phyloP scores from a whole-genome alignment of 495 filamentous ascomycete species.

The Penicillium parvum region DNA sequence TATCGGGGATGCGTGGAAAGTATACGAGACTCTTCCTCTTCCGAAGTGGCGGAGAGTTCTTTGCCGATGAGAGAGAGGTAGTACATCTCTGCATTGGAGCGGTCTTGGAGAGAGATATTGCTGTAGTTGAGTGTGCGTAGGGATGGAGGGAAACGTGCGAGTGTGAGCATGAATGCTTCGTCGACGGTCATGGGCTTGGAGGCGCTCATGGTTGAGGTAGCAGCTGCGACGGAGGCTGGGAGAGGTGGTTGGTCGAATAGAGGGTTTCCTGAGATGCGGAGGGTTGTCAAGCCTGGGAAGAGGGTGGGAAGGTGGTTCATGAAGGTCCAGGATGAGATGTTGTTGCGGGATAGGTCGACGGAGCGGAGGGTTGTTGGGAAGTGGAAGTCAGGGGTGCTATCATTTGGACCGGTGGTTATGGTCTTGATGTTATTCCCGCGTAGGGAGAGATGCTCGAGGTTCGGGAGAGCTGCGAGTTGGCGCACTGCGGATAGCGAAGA shows the following conservation, averaged over 20 bases:
- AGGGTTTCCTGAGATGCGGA: conserved; percentile 82
- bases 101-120: conserved; percentile 63
- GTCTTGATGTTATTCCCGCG: conserved; percentile 41
- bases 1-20: conserved; percentile 65
- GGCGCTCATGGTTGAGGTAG: conserved; percentile 11
- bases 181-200: conserved; percentile 53
- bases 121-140: conserved; percentile 76
- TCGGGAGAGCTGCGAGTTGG: conserved; percentile 51
- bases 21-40: conserved; percentile 48
- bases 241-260: conserved; percentile 60
- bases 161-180: conserved; percentile 79
- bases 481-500: conserved; percentile 53
- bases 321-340: conserved; percentile 63
- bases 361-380: conserved; percentile 47
- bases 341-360: conserved; percentile 78
- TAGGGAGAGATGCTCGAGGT: conserved; percentile 51
- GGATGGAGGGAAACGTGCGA: conserved; percentile 62
- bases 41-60: conserved; percentile 59
- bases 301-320: conserved; percentile 58
- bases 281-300: conserved; percentile 61
- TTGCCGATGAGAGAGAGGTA: conserved; percentile 78
- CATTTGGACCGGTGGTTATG: conserved; percentile 16
- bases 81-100: conserved; percentile 84
- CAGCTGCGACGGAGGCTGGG: conserved; percentile 28
- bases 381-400: conserved; percentile 28